Evolutionary conservation across 2,329 filamentous ascomycete species (phyloP).

Genomic region (Tolypocladium capitatum): DNA sequence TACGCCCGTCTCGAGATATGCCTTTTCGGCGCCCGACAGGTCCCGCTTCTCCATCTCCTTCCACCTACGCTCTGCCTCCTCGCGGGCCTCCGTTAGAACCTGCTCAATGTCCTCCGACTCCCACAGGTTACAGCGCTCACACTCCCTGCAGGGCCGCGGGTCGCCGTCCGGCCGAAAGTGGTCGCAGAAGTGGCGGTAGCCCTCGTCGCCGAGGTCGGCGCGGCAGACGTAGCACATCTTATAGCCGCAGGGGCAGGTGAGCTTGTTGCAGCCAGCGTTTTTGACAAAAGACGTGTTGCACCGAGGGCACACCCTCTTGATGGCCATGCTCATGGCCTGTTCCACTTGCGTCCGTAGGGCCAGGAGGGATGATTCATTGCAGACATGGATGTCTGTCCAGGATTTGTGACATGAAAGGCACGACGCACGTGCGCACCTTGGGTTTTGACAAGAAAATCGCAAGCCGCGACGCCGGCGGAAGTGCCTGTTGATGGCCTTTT

Average conservation of each 20-base stretch:
- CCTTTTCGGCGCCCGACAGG: conserved; percentile 39
- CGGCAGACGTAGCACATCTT: conserved; percentile 97
- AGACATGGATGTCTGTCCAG: conserved; percentile 82
- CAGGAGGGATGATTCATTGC: conserved; percentile 70
- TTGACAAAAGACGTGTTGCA: conserved; percentile 93
- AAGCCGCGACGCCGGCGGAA: conserved; percentile 58
- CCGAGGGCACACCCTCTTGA: conserved; percentile 87
- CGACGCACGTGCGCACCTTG: conserved; percentile 54
- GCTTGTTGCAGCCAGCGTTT: conserved; percentile 86
- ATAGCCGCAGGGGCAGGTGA: conserved; percentile 91
- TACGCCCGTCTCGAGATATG: conserved; percentile 42
- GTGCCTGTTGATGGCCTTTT: conserved; percentile 50
- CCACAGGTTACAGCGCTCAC: conserved; percentile 67
- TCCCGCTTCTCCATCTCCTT: conserved; percentile 48
- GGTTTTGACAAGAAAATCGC: conserved; percentile 64
- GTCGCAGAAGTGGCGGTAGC: conserved; percentile 90
- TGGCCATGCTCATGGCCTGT: conserved; percentile 80
- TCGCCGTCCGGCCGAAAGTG: conserved; percentile 81
- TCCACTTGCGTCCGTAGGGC: conserved; percentile 83
- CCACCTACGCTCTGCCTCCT: conserved; percentile 61
- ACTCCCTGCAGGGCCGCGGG: conserved; percentile 57
- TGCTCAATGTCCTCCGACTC: conserved; percentile 62
- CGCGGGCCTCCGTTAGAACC: conserved; percentile 54
- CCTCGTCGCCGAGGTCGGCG: conserved; percentile 57
- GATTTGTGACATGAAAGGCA: conserved; percentile 72